These are phyloP conservation scores for Sporisorium reilianum DNA, from an alignment of 1,284 basidiomycete species.

Conservation along the genomic window DNA sequence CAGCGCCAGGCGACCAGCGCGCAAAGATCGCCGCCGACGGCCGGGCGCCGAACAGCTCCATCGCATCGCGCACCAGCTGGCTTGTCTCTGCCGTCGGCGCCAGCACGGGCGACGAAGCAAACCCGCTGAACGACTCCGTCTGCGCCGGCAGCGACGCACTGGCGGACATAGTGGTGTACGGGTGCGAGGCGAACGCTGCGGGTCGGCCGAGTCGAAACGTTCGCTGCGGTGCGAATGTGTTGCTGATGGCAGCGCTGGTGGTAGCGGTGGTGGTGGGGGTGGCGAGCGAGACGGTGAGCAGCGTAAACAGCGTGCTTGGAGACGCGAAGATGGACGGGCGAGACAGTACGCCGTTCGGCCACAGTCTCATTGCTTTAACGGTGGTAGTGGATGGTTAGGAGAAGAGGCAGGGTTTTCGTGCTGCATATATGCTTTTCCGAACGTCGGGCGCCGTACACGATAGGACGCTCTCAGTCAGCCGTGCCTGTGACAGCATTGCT, in stretches of 20 bases:
- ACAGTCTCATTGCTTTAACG: constrained; percentile 8
- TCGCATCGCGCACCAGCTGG: constrained; percentile 20
- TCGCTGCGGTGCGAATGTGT: constrained; percentile 10
- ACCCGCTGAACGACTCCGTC: constrained; percentile 9
- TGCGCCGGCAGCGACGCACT: constrained; percentile 2
- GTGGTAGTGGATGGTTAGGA: neutral
- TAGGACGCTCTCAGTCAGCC: constrained; percentile 2
- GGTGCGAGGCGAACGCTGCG: neutral
- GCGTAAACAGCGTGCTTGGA: neutral
- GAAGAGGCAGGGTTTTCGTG: neutral
- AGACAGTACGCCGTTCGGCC: neutral
- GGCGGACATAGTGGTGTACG: constrained; percentile 28
- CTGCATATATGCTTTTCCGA: neutral
- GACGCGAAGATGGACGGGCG: neutral
- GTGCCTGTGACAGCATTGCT: neutral
- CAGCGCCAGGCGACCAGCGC: constrained; percentile 75
- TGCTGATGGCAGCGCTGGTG: no score
- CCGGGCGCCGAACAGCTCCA: constrained; percentile 74
- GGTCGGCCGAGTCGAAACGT: constrained; percentile 25
- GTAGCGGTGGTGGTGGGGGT: neutral
- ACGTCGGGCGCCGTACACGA: neutral
- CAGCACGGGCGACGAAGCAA: constrained; percentile 4
- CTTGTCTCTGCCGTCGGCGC: constrained; percentile 10
- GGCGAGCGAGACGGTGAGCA: constrained; percentile 8
- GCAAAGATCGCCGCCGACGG: constrained; percentile 75